Conservation (phyloP, 768 basidiomycete genomes). For the Agrocybe pediades region DNA sequence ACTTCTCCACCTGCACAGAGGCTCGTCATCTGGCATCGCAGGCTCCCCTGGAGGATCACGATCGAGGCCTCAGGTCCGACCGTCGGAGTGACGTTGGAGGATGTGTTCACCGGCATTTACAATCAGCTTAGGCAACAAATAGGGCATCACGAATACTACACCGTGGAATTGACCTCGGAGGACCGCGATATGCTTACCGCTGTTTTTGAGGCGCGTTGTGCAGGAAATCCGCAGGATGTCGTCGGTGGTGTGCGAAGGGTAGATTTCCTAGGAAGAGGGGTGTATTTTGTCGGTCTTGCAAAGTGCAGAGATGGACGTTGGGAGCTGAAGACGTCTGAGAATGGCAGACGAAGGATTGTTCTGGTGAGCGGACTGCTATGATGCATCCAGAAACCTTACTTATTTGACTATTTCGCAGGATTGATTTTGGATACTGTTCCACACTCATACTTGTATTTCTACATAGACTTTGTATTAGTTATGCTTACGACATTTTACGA, state of each 20-base stretch:
- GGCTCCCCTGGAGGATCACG: constrained; percentile 56
- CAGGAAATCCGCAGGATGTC: constrained; percentile 27
- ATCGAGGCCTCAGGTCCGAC: constrained; percentile 37
- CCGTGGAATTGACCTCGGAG: constrained; percentile 40
- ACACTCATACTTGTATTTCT: neutral
- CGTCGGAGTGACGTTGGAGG: constrained; percentile 47
- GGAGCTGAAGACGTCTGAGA: constrained; percentile 29
- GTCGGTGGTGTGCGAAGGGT: constrained; percentile 43
- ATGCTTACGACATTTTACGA: neutral
- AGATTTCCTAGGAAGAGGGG: constrained; percentile 50
- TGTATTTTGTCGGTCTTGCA: constrained; percentile 34
- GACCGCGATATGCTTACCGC: constrained; percentile 41
- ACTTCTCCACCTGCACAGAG: constrained; percentile 46
- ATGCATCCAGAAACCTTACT: neutral
- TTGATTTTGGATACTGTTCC: neutral
- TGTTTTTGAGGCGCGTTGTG: constrained; percentile 41
- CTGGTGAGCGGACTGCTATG: neutral
- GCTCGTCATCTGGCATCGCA: constrained; percentile 50
- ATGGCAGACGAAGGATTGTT: neutral
- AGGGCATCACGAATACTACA: constrained; percentile 45
- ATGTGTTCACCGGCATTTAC: constrained; percentile 47
- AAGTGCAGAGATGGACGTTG: constrained; percentile 28
- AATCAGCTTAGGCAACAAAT: constrained; percentile 38
- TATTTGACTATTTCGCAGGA: neutral
- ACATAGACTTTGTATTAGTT: neutral